These are phyloP conservation scores for Coniochaeta sp. DNA, from an alignment of 2,329 filamentous ascomycete genomes.

Conservation along the genomic window DNA sequence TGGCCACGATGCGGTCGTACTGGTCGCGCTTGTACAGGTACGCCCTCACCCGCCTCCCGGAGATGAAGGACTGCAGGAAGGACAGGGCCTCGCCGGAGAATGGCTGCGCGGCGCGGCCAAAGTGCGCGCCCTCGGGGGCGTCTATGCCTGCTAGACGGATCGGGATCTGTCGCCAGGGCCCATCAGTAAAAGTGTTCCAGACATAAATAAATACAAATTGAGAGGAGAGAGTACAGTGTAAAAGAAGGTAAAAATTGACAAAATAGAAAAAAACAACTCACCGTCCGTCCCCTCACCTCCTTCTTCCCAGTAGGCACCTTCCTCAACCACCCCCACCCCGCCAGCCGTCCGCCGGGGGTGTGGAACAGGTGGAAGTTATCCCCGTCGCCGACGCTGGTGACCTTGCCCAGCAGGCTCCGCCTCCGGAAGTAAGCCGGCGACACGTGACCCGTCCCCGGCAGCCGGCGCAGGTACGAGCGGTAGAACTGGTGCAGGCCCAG, in stretches of 20 bases:
- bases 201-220: no score
- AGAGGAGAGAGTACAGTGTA: slow-evolving; percentile 2
- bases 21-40: slow-evolving; percentile 81
- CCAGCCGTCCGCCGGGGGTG: slow-evolving; percentile 79
- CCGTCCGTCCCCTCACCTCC: slow-evolving; percentile 68
- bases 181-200: no score
- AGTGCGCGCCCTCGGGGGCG: slow-evolving; percentile 88
- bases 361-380: slow-evolving; percentile 95
- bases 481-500: slow-evolving; percentile 53
- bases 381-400: slow-evolving; percentile 92
- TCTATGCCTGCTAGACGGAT: slow-evolving; percentile 88
- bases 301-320: slow-evolving; percentile 62
- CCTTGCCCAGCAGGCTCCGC: slow-evolving; percentile 71
- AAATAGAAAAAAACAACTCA: slow-evolving; percentile 35
- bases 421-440: slow-evolving; percentile 66
- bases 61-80: slow-evolving; percentile 70
- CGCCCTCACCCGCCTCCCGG: slow-evolving; percentile 68
- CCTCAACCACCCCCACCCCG: slow-evolving; percentile 91
- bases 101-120: slow-evolving; percentile 81
- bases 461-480: slow-evolving; percentile 71
- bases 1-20: slow-evolving; percentile 84
- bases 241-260: no score
- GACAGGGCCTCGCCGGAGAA: slow-evolving; percentile 71
- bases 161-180: no score
- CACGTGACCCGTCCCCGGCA: slow-evolving; percentile 71